Evolutionary conservation across 768 basidiomycete species (phyloP), one percentile per base, ranked within the genome.

Genomic region (Lentinula sp.): DNA sequence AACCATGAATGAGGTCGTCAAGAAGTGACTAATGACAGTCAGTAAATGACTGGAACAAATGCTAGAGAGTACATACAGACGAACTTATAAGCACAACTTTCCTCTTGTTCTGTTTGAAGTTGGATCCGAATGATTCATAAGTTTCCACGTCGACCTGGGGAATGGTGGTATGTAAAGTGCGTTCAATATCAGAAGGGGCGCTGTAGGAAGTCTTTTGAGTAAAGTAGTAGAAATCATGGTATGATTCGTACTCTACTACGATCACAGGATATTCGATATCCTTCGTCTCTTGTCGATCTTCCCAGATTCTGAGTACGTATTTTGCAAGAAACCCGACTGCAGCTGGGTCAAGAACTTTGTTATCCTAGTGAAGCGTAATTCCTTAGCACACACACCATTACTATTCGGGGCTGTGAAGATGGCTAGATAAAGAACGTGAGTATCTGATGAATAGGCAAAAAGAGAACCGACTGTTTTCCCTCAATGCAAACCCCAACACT

Each of bases 391-490:
- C 37, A 15, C 18, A 56, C 55, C 55, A 45, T 37, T 23, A 13
- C 12, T 32, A 42, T 33, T 15, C 39, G 55, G 41, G 4, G 55
- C 55, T 8, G 55, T 41, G 28, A 56, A 56, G 4, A 56, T 56
- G 18, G 32, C 55, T 56, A 33, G 20, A 39, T 16, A 55, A 16
- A 55, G 37, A 37, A 39, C 16, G 13, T 37, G 18, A 55, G 23
- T 28, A 33, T 51, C 20, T 46, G 16, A n/a, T n/a, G 15, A 16
- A 46, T 20, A 7, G 1, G 18, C 57, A 20, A 49, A 15, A 18
- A 37, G 37, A 36, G 28, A 6, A 37, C 64, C 72, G 63, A 79
- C 79, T 75, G 60, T 80, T 79, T 65, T 74, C 67, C 15, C 60
- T 62, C 61, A 71, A 74, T 20, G 71, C 72, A 37, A 70, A 68